Conservation (phyloP, 805 yeast species). For the Brettanomyces bruxellensis region DNA sequence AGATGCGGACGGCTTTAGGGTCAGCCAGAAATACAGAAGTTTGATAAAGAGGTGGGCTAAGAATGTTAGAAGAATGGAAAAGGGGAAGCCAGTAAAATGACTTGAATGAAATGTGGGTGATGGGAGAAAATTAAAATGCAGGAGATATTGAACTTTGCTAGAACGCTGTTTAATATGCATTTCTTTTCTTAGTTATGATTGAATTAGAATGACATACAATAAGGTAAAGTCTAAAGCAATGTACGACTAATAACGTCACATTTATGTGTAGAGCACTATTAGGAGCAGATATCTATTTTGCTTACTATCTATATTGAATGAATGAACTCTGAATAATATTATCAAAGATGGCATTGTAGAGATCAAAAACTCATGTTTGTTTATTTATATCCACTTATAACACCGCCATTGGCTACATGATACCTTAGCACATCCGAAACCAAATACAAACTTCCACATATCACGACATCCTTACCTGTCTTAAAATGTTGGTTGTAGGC, state of each 20-base stretch:
- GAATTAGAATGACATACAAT: no score
- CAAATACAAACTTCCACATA: constrained; percentile 67
- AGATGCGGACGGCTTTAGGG: constrained; percentile 23
- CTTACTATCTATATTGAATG: no score
- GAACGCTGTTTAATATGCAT: not conserved
- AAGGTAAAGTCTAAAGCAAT: no score
- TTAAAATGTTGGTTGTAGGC: constrained; percentile 11
- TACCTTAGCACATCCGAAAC: constrained; percentile 45
- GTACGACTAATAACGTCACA: no score
- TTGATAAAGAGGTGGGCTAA: constrained; percentile 28
- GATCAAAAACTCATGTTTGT: not conserved
- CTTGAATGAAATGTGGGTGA: not conserved
- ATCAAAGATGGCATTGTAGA: no score
- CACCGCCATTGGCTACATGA: constrained; percentile 12
- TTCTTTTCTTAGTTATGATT: no score
- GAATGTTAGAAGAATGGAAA: constrained; percentile 28
- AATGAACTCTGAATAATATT: not conserved
- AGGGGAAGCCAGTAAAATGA: constrained; percentile 21
- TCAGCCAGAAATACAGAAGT: constrained; percentile 15
- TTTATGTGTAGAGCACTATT: no score
- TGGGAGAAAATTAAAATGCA: not conserved
- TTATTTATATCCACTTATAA: not conserved
- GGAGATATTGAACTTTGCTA: not conserved
- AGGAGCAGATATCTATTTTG: not conserved
- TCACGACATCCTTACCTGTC: constrained; percentile 27